These are phyloP conservation scores for Lachancea sp. DNA, from an alignment of 805 yeast species.

Conservation along the genomic window DNA sequence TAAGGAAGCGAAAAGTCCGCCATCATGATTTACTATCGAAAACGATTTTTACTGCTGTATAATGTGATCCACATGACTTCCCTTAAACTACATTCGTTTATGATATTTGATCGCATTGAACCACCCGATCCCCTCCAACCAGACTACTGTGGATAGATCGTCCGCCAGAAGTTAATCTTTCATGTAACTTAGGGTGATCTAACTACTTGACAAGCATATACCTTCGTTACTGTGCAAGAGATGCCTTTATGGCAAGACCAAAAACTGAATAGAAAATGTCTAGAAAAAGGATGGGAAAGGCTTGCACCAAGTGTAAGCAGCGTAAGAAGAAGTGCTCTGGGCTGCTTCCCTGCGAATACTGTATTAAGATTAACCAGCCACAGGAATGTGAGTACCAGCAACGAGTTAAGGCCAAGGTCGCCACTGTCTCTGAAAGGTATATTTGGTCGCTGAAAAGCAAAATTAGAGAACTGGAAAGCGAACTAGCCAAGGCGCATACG, in stretches of 20 bases:
- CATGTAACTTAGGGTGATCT: too few species aligned
- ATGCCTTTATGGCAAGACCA: neutral
- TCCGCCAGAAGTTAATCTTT: too few species aligned
- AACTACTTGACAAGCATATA: too few species aligned
- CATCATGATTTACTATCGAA: too few species aligned
- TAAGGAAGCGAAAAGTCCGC: constrained; percentile 5
- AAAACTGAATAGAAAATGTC: neutral
- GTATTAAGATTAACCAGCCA: constrained; percentile 13
- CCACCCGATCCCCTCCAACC: too few species aligned
- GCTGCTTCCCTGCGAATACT: constrained; percentile 18
- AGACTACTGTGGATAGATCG: too few species aligned
- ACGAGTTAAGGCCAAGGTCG: constrained; percentile 11
- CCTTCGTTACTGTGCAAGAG: too few species aligned
- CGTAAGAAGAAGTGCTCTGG: constrained; percentile 19
- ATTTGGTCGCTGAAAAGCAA: constrained; percentile 12
- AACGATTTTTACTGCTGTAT: too few species aligned
- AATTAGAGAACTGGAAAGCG: constrained; percentile 12
- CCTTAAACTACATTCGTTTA: too few species aligned
- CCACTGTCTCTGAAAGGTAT: constrained; percentile 17
- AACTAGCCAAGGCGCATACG: constrained; percentile 4
- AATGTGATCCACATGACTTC: neutral
- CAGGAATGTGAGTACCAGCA: constrained; percentile 14
- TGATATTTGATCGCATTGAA: too few species aligned
- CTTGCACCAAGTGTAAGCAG: constrained; percentile 17
- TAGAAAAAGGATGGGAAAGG: constrained; percentile 10